Evolutionary conservation across 2,329 filamentous ascomycete species (phyloP).

Genomic region (Fusarium algeriense): DNA sequence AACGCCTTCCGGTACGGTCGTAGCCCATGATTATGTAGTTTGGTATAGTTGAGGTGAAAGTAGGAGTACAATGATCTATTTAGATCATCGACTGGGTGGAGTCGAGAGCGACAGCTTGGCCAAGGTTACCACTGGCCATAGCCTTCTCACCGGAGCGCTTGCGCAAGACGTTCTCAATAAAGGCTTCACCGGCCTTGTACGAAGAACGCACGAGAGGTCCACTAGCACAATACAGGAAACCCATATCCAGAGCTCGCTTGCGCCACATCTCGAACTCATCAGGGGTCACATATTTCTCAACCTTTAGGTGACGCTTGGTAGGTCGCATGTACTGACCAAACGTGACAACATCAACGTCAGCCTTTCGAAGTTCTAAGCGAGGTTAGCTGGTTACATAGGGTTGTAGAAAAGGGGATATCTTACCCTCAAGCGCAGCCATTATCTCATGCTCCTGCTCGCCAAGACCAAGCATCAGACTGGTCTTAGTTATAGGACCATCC

Average conservation of each 20-base stretch:
- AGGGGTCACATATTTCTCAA: slow-evolving; percentile 94
- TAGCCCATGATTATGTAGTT: slow-evolving; percentile 44
- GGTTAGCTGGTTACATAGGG: slow-evolving; percentile 24
- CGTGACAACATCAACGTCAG: slow-evolving; percentile 92
- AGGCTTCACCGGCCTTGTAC: slow-evolving; percentile 98
- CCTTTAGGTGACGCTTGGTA: slow-evolving; percentile 97
- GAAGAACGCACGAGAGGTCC: slow-evolving; percentile 93
- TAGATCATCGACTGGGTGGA: slow-evolving; percentile 45
- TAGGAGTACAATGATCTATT: slow-evolving; percentile 12
- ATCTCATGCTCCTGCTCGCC: slow-evolving; percentile 93
- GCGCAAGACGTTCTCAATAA: slow-evolving; percentile 97
- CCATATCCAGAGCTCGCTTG: slow-evolving; percentile 89
- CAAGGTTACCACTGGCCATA: slow-evolving; percentile 51
- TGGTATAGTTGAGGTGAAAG: slow-evolving; percentile 26
- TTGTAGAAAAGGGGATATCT: slow-evolving; percentile 35
- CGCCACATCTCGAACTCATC: slow-evolving; percentile 93
- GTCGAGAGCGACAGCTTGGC: slow-evolving; percentile 57
- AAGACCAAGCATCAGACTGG: slow-evolving; percentile 94
- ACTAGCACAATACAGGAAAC: slow-evolving; percentile 95
- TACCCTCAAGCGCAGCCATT: slow-evolving; percentile 79
- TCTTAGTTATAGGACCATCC: slow-evolving; percentile 93
- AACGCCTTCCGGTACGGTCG: slow-evolving; percentile 46
- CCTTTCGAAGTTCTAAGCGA: slow-evolving; percentile 76
- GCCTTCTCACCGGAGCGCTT: slow-evolving; percentile 72
- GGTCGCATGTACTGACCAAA: slow-evolving; percentile 99